Evolutionary conservation across 352 stramenopile genomes (phyloP).

Genomic region (Phytophthora ohioensis): DNA sequence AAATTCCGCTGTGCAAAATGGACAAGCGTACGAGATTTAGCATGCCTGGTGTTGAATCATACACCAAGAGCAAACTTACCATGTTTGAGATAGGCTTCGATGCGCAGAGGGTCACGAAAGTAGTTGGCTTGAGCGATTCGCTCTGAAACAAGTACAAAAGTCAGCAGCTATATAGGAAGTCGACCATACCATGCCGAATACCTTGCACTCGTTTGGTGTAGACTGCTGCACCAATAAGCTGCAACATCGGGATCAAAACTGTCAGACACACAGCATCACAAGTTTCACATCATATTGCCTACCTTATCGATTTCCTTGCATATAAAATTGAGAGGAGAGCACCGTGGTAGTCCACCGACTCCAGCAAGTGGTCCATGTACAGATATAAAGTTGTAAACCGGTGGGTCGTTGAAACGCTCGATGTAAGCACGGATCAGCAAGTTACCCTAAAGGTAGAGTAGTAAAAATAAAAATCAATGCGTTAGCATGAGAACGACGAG

Average conservation of each 20-base stretch:
- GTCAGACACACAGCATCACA: background rate
- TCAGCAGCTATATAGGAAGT: conserved; percentile 12
- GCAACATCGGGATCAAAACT: conserved; percentile 11
- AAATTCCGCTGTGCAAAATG: conserved; percentile 60
- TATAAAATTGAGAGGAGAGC: conserved; percentile 84
- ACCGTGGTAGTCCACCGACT: conserved; percentile 90
- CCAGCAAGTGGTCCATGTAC: conserved; percentile 94
- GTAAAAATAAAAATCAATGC: background rate
- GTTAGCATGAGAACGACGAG: background rate
- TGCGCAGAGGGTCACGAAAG: conserved; percentile 89
- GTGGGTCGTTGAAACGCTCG: conserved; percentile 92
- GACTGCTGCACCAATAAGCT: conserved; percentile 87
- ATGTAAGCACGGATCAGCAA: conserved; percentile 96
- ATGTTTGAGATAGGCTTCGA: conserved; percentile 72
- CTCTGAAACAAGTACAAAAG: conserved; percentile 42
- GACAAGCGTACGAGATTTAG: background rate
- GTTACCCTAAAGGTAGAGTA: conserved; percentile 69
- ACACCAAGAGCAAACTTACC: conserved; percentile 41
- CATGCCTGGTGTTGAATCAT: background rate
- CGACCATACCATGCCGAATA: conserved; percentile 14
- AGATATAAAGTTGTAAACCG: conserved; percentile 91
- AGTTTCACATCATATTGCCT: background rate
- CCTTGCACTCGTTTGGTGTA: conserved; percentile 91
- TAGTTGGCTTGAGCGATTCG: conserved; percentile 94
- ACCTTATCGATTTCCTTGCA: conserved; percentile 88